Base-by-base conservation (phyloP, 1,284 basidiomycete species). In the Violaceomyces palustris region DNA sequence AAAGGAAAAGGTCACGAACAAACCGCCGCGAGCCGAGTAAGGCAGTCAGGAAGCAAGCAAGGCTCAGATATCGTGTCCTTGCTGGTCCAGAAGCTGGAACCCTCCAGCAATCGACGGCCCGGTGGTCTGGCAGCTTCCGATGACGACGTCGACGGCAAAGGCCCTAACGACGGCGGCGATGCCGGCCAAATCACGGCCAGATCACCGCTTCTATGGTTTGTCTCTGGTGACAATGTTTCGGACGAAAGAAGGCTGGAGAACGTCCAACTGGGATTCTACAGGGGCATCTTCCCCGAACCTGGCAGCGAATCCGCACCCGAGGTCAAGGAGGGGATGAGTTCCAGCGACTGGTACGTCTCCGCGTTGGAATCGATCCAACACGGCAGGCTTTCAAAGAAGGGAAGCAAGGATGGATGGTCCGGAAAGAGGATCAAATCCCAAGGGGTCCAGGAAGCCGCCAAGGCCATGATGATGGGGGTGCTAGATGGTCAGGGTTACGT, bases 221-320 rank as follows among this genome's bases (percentile, higher is more conserved):
- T 89, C 64, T 84, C 54, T 78, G 74, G 85, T 3, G 82, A 85
- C 7, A 37, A 44, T 15, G 49, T 45, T 2, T 23, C 49, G 10
- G 40, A 40, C 7, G 41, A 52, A 3, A 39, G 50, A 15, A 39
- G 61, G 35, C 22, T 82, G 77, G 76, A 75, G 1, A 77, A 79
- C 35, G 96, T 87, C 0, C 93, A 98, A 74, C 81, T 96, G 23
- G 93, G 92, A 14, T 74, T 96, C 5, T 91, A 96, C 74, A 83
- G 83, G 53, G 79, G 84, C 11, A 59, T 91, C 12, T 87, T 88
- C 63, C 82, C 82, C 4, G 72, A 77, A 3, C 75, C 31, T 25
- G 61, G 34, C 8, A 59, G 43, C 19, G 75, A 30, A 74, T 22
- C 45, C 15, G 51, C 57, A 0, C 57, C 57, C 19, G 21, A 5